Evolutionary conservation across 2,329 filamentous ascomycete genomes (phyloP).

Genomic region (Magnaporthiopsis poae): DNA sequence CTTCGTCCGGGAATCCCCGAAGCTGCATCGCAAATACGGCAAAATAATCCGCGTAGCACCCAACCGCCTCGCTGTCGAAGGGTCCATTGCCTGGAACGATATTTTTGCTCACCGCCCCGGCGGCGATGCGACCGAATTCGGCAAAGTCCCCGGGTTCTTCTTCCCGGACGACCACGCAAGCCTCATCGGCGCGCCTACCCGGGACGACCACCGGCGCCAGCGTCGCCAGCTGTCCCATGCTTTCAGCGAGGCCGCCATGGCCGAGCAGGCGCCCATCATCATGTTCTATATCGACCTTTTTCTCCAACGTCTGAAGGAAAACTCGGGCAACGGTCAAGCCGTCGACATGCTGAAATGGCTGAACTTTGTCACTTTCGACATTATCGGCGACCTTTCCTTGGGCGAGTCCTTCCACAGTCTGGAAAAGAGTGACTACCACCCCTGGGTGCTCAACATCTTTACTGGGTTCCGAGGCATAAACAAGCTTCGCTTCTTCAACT

Average conservation of each 20-base stretch:
- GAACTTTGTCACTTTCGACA: conserved; percentile 16
- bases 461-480: neutral
- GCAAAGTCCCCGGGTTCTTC: neutral
- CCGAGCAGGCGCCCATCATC: conserved; percentile 18
- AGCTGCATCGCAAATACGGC: conserved; percentile 5
- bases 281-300: conserved; percentile 13
- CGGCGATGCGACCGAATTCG: neutral
- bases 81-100: neutral
- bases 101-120: neutral
- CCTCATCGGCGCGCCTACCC: conserved; percentile 19
- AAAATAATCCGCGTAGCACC: conserved; percentile 2
- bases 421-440: conserved; percentile 11
- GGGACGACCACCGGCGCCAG: conserved; percentile 15
- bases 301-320: conserved; percentile 13
- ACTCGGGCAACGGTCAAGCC: conserved; percentile 8
- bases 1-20: neutral
- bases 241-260: conserved; percentile 20
- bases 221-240: conserved; percentile 17
- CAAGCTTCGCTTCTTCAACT: neutral
- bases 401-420: conserved; percentile 14
- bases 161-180: neutral
- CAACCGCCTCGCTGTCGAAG: conserved; percentile 1
- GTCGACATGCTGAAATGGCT: conserved; percentile 19
- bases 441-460: conserved; percentile 15
- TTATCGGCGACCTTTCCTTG: conserved; percentile 15